phyloP scores from a whole-genome alignment of 495 filamentous ascomycete genomes.

The Lichina pygmaea region DNA sequence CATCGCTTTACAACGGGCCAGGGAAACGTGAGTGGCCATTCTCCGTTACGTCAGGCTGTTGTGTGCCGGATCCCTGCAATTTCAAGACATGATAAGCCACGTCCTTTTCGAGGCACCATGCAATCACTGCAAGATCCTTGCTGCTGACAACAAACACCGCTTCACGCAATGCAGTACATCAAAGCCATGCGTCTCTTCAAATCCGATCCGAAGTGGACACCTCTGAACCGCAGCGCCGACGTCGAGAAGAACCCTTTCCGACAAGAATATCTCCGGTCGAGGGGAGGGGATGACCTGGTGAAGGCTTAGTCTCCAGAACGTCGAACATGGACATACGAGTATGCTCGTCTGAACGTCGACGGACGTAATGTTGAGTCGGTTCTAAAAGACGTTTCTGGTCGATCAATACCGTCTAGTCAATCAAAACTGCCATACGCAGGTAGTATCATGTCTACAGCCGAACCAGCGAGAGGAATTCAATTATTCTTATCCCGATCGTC shows the following conservation, averaged over 20 bases:
- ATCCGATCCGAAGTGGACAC: constrained; percentile 97
- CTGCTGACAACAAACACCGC: too few species aligned
- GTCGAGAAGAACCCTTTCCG: constrained; percentile 56
- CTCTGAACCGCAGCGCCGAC: constrained; percentile 55
- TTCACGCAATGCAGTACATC: constrained; percentile 35
- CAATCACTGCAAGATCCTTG: background rate
- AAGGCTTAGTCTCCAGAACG: too few species aligned
- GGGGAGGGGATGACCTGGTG: too few species aligned
- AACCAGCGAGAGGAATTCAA: too few species aligned
- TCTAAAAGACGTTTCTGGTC: too few species aligned
- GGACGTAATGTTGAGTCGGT: too few species aligned
- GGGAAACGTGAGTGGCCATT: constrained; percentile 41
- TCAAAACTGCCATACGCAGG: too few species aligned
- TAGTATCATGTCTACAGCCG: too few species aligned
- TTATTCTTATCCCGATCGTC: too few species aligned
- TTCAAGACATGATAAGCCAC: background rate
- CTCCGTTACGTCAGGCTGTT: background rate
- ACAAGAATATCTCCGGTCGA: constrained; percentile 34
- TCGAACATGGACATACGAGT: too few species aligned
- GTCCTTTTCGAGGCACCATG: background rate
- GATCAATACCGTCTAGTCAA: too few species aligned
- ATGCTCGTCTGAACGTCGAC: too few species aligned
- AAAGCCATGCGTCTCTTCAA: constrained; percentile 94
- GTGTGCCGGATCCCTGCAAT: background rate
- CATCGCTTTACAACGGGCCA: constrained; percentile 89